Base-by-base conservation (phyloP, 1,284 basidiomycete species). In the Blastosporella zonata region DNA sequence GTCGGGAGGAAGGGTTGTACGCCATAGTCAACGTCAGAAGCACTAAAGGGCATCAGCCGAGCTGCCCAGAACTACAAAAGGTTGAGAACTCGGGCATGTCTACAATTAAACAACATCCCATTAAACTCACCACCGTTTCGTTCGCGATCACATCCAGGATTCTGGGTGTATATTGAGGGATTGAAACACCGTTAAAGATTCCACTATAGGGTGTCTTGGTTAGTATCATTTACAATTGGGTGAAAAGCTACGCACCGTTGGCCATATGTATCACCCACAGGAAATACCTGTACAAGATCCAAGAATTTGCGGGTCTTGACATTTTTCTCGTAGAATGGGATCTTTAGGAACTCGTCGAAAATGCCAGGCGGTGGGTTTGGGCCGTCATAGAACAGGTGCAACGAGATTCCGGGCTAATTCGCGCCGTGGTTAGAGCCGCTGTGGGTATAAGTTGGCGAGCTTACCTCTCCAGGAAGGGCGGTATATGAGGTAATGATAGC, bases 401-500 rank as follows among this genome's bases (percentile, higher is more conserved):
- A 56, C 0, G 67, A 62, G 1, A 70, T 60, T 1, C 62, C 61
- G 21, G 65, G 64, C 73, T 74, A 56, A 0, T 47, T 3, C 5
- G 4, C 15, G 15, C 6, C 0, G 40, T 43, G 21, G 28, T 29
- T 28, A 28, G 42, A 31, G 22, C 28, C 13, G 4, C n/a, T 6
- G 45, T 8, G 12, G 29, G 10, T 20, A 25, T 44, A 33, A 1
- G 33, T 46, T 29, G 68, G 67, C 39, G 31, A 49, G 10, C 61
- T 28, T 48, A 76, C 78, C 56, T 66, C 37, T 3, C 72, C 73
- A 3, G 68, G 50, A 2, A 72, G 12, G 45, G 69, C 75, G 50
- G 75, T 77, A 47, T 76, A 82, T 0, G 79, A 70, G 0, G 76
- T 70, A 37, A 85, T 72, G 17, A 82, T 70, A 2, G 61, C 65